Evolutionary conservation across 1,284 basidiomycete genomes (phyloP), one percentile per base, ranked within the genome.

Genomic region (Pulveroboletus sp.): DNA sequence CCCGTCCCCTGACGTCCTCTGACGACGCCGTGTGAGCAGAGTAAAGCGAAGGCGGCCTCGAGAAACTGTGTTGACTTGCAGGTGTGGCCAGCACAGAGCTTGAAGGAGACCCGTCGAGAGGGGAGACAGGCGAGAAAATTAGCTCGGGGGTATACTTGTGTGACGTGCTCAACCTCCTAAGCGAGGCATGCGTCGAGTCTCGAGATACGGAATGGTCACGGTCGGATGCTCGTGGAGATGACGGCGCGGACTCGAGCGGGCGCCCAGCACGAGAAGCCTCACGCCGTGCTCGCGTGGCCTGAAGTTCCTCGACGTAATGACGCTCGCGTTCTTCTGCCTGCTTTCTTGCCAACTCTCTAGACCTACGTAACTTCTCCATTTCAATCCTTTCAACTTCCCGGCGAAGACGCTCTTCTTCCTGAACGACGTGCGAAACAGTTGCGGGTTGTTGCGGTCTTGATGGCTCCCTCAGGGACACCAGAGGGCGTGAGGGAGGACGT

Each of bases 241-340:
- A 56, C 44, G 68, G 61, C 13, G 51, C 55, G 9, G 68, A 61
- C 13, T 63, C 66, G 32, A 64, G 58, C 10, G 63, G 60, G 16
- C 65, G 71, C 37, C 84, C 84, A 32, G 72, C 73, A 62, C 83
- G 79, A 55, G 75, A 73, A 8, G 75, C 73, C 65, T 90, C 87
- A 56, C 85, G 80, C 56, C 88, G 75, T 33, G 74, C 62, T 59
- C 88, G 76, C 3, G 87, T 75, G 26, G 84, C 84, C 47, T 74
- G 73, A 37, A 90, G 75, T 65, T 87, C 82, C 51, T 87, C 85
- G 21, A 76, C 73, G 66, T 81, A 86, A 52, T 73, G 61, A 52
- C 76, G 76, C 66, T 79, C 77, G 62, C 78, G 80, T 66, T 83
- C 84, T 57, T 87, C 82, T 36, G 75, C 73, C 15, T 74, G 74